These are phyloP conservation scores for Moelleriella libera DNA, from an alignment of 2,329 filamentous ascomycete genomes.

Conservation along the genomic window DNA sequence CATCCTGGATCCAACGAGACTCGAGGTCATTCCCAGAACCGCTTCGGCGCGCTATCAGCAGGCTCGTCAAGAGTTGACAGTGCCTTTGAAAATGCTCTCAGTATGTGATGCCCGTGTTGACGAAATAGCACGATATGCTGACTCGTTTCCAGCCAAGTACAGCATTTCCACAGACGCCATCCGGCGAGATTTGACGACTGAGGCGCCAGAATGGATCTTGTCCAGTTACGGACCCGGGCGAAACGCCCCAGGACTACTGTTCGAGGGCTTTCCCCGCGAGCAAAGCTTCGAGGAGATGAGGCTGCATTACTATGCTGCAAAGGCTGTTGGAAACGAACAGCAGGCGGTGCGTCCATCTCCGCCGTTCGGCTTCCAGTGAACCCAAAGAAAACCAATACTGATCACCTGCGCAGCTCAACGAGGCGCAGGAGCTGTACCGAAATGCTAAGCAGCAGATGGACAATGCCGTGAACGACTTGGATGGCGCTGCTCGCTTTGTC, in stretches of 20 bases:
- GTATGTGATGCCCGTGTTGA: conserved; percentile 6
- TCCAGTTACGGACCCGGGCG: conserved; percentile 72
- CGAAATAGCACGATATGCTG: not conserved
- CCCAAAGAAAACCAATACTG: not conserved
- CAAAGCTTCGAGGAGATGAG: conserved; percentile 83
- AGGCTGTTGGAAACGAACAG: conserved; percentile 44
- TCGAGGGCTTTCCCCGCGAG: conserved; percentile 66
- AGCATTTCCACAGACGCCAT: conserved; percentile 45
- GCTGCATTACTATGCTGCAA: conserved; percentile 51
- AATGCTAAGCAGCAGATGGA: conserved; percentile 60
- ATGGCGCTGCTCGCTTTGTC: conserved; percentile 60
- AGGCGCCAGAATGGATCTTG: conserved; percentile 71
- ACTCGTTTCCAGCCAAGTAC: conserved; percentile 21
- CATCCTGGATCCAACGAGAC: conserved; percentile 27
- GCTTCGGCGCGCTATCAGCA: conserved; percentile 37
- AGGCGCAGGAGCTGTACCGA: conserved; percentile 46
- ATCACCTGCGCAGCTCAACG: conserved; percentile 31
- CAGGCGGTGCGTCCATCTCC: conserved; percentile 28
- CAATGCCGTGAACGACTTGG: conserved; percentile 51
- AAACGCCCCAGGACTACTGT: conserved; percentile 67
- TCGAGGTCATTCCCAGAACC: conserved; percentile 29
- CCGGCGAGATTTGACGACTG: conserved; percentile 50
- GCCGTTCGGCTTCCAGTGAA: not conserved
- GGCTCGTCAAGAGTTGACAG: conserved; percentile 12
- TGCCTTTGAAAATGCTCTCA: conserved; percentile 8